These are phyloP conservation scores for Hirsutella minnesotensis DNA, from an alignment of 2,329 filamentous ascomycete species.

Conservation along the genomic window DNA sequence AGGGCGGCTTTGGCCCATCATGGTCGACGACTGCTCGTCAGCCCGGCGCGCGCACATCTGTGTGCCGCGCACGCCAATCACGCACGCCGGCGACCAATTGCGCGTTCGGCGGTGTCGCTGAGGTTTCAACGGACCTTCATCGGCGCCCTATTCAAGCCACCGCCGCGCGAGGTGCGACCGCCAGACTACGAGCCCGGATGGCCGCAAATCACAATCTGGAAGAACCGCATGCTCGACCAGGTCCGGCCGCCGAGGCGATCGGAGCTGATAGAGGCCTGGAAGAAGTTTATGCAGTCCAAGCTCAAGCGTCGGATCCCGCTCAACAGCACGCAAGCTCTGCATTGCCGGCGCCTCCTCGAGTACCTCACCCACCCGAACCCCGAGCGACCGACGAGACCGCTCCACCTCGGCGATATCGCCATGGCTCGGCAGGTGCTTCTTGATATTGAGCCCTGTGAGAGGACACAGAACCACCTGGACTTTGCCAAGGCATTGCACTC, in stretches of 20 bases:
- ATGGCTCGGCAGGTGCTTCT: constrained; percentile 32
- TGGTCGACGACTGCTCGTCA: constrained; percentile 27
- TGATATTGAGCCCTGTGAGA: constrained; percentile 27
- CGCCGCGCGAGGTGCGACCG: constrained; percentile 46
- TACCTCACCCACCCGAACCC: constrained; percentile 33
- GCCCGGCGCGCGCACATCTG: constrained; percentile 19
- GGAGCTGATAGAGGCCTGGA: constrained; percentile 56
- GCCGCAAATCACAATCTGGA: constrained; percentile 57
- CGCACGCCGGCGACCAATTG: constrained; percentile 14
- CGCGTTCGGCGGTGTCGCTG: constrained; percentile 11
- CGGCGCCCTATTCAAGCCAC: constrained; percentile 44
- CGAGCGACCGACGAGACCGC: constrained; percentile 16
- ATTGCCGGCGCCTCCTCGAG: constrained; percentile 43
- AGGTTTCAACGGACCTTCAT: constrained; percentile 39
- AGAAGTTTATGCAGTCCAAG: constrained; percentile 49
- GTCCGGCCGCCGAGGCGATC: constrained; percentile 50
- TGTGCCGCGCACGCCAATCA: constrained; percentile 19
- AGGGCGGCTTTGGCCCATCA: constrained; percentile 33
- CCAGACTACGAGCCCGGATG: constrained; percentile 59
- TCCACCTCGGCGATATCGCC: constrained; percentile 28
- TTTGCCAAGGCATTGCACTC: constrained; percentile 33
- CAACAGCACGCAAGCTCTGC: constrained; percentile 54
- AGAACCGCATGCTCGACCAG: constrained; percentile 48
- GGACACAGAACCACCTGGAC: constrained; percentile 31
- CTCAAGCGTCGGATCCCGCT: constrained; percentile 33